Conservation (phyloP, 371 early-diverging fungal genomes). For the Modicella reniformis region DNA sequence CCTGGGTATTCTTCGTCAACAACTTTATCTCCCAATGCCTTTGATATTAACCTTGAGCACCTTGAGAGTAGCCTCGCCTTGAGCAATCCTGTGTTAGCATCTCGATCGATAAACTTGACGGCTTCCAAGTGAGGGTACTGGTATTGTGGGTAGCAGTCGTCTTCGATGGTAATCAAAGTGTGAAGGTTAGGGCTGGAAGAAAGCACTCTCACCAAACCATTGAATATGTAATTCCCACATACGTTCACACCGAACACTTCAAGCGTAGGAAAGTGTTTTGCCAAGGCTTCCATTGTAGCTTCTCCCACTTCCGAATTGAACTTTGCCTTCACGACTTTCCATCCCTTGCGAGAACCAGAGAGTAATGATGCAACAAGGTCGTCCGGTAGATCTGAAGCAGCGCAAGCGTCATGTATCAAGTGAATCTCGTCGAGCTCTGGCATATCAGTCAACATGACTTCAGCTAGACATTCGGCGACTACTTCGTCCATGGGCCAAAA, state of each 20-base stretch:
- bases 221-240: not conserved
- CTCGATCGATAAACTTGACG: not conserved
- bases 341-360: not conserved
- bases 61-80: not conserved
- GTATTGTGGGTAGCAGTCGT: not conserved
- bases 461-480: not conserved
- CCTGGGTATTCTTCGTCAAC: no score
- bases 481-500: not conserved
- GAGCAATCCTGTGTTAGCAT: not conserved
- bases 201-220: not conserved
- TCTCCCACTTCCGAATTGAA: not conserved
- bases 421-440: not conserved
- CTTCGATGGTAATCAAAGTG: not conserved
- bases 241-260: not conserved
- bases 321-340: not conserved
- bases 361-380: not conserved
- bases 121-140: not conserved
- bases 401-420: not conserved
- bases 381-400: not conserved
- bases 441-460: not conserved
- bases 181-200: not conserved
- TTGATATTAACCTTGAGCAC: not conserved
- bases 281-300: not conserved
- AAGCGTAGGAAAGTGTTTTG: not conserved
- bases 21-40: no score